Percentiles rank a stretch among this genome's conserved stretches.
Evolutionary conservation across 2,329 filamentous ascomycete genomes (phyloP).

Genomic region (Orbilia brochopaga): DNA sequence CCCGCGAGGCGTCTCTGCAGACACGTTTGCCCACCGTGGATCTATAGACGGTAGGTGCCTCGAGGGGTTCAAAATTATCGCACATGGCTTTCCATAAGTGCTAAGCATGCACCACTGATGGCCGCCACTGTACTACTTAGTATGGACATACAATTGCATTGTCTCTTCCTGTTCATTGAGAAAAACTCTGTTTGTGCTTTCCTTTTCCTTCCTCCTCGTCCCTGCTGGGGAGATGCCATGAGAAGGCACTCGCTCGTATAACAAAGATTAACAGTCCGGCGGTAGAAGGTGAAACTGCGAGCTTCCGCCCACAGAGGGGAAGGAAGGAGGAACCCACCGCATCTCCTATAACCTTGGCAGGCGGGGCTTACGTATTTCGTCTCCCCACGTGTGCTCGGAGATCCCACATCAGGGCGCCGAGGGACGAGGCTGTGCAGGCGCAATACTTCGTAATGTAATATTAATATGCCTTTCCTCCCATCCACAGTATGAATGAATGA

Average conservation of each 20-base stretch:
- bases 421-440: conserved; percentile 1
- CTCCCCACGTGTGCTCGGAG: conserved; percentile 7
- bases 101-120: too few species aligned
- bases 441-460: too few species aligned
- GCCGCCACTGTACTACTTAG: too few species aligned
- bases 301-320: not conserved
- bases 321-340: not conserved
- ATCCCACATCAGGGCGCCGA: not conserved
- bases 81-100: too few species aligned
- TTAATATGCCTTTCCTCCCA: too few species aligned
- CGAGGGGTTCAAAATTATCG: not conserved
- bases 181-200: too few species aligned
- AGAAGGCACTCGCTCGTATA: not conserved
- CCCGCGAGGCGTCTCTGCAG: not conserved
- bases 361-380: conserved; percentile 7
- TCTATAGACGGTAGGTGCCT: not conserved
- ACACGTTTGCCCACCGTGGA: not conserved
- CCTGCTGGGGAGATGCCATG: not conserved
- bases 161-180: too few species aligned
- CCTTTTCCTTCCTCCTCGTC: too few species aligned
- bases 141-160: too few species aligned
- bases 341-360: not conserved
- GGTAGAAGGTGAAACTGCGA: conserved; percentile 8
- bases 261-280: not conserved
- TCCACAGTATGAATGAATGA: too few species aligned